Evolutionary conservation across 1,284 basidiomycete species (phyloP), one percentile per base, ranked within the genome.

Genomic region (Cutaneotrichosporon sp.): DNA sequence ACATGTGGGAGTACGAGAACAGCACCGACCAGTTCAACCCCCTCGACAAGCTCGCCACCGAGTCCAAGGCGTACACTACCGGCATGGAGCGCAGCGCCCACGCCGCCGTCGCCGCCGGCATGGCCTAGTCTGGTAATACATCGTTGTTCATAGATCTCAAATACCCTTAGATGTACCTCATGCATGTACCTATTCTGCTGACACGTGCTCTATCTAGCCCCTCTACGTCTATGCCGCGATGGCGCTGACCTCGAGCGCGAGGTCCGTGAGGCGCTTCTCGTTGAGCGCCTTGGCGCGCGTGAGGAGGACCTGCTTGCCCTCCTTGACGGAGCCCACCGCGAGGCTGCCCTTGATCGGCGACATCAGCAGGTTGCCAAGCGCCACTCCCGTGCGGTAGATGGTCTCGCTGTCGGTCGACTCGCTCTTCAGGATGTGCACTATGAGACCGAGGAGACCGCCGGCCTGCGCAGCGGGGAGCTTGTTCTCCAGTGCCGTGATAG

Each of bases 1-100:
- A 99, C 77, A 95, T 97, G 92, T 95, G 89, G 86, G 91, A 95
- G 89, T 89, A 95, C 74, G 93, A 95, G 78, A 92, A 93, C 75
- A 94, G 92, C 24, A 84, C 73, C 6, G 75, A 84, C 62, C 88
- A 93, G 73, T 95, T 95, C 81, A 91, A 95, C 77, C 94, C 93
- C 64, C 85, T 87, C 11, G 83, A 88, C 73, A 83, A 82, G 16
- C 73, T 88, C 31, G 24, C 47, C 6, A 10, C 47, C 27, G 47
- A 31, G 4, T 57, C 54, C 31, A 62, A 62, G 57, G 29, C 58
- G 8, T 63, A 76, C 60, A 71, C 71, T 46, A 80, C 79, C 24
- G 79, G 79, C 31, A 79, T 80, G 79, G 79, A 80, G 59, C 63
- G 79, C 25, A 74, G 72, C 0, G 75, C 78, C 6, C 67, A 69